These are phyloP conservation scores for Myochromella boudieri DNA, from an alignment of 768 basidiomycete genomes.

Conservation along the genomic window DNA sequence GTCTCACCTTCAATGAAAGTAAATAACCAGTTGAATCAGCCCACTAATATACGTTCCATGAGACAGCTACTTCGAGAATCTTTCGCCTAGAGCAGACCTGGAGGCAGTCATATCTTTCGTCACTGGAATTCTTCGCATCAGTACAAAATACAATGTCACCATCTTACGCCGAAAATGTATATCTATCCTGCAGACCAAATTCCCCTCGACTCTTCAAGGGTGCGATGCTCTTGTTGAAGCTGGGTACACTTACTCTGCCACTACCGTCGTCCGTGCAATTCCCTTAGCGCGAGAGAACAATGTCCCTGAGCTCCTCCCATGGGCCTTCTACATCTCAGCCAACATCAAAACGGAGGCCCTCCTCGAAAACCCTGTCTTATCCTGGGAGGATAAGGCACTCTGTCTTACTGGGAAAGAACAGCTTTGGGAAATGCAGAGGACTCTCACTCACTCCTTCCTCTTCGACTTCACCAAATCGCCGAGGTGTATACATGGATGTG, in stretches of 20 bases:
- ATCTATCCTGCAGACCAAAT: conserved; percentile 36
- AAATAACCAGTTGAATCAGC: not conserved
- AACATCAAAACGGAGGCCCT: conserved; percentile 36
- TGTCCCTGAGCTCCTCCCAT: conserved; percentile 41
- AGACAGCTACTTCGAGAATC: conserved; percentile 38
- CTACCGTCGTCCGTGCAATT: conserved; percentile 39
- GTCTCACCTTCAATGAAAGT: not conserved
- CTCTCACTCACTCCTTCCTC: conserved; percentile 33
- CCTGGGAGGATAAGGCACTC: conserved; percentile 41
- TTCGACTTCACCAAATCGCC: conserved; percentile 34
- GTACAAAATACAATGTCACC: conserved; percentile 43
- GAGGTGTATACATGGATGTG: conserved; percentile 27
- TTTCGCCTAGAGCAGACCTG: conserved; percentile 31
- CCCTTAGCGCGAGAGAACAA: conserved; percentile 39
- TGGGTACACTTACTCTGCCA: conserved; percentile 34
- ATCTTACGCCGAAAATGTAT: conserved; percentile 38
- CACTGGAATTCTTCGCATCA: conserved; percentile 40
- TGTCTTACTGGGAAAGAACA: conserved; percentile 39
- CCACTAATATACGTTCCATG: conserved; percentile 3
- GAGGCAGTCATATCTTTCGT: conserved; percentile 37
- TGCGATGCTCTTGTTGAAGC: conserved; percentile 37
- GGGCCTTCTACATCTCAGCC: conserved; percentile 46
- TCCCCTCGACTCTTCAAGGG: conserved; percentile 38
- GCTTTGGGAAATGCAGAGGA: conserved; percentile 40
- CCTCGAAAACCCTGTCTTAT: conserved; percentile 31